Evolutionary conservation across 306 rosid genomes (phyloP).

Genomic region (Senna tora): DNA sequence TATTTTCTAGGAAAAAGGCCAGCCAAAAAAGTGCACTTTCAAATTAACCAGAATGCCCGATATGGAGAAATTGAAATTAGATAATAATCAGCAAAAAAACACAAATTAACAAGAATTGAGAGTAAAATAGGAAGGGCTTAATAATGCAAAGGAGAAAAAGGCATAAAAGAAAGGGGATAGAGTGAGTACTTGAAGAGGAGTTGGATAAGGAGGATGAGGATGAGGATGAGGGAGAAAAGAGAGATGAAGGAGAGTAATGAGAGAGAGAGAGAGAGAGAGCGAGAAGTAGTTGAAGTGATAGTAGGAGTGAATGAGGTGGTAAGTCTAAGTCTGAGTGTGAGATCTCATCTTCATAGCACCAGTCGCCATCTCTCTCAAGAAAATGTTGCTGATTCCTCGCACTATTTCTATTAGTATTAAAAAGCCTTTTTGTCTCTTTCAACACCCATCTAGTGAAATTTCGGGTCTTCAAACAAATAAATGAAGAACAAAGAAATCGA

Average conservation of each 20-base stretch:
- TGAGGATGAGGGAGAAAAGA: neutral
- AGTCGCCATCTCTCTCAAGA: constrained; percentile 43
- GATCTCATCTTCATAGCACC: constrained; percentile 56
- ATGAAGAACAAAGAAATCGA: too few species aligned
- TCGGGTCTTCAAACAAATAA: too few species aligned
- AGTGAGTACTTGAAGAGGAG: neutral
- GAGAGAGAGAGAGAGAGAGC: too few species aligned
- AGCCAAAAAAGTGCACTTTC: neutral
- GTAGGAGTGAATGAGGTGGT: constrained; percentile 46
- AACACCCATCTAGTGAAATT: too few species aligned
- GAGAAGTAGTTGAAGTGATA: constrained; percentile 42
- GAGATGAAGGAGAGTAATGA: constrained; percentile 23
- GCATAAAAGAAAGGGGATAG: constrained; percentile 31
- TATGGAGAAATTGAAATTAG: neutral
- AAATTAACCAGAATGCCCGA: neutral
- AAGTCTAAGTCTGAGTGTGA: constrained; percentile 42
- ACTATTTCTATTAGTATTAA: too few species aligned
- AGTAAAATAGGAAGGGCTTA: constrained; percentile 15
- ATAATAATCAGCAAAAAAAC: neutral
- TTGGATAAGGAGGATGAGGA: neutral
- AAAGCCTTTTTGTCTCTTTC: constrained; percentile 50
- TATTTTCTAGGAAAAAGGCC: neutral
- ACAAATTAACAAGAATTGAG: neutral
- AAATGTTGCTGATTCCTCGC: constrained; percentile 3
- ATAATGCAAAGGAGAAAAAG: constrained; percentile 41